These are phyloP conservation scores for Podospora tetraspora DNA, from an alignment of 495 filamentous ascomycete species.

Conservation along the genomic window DNA sequence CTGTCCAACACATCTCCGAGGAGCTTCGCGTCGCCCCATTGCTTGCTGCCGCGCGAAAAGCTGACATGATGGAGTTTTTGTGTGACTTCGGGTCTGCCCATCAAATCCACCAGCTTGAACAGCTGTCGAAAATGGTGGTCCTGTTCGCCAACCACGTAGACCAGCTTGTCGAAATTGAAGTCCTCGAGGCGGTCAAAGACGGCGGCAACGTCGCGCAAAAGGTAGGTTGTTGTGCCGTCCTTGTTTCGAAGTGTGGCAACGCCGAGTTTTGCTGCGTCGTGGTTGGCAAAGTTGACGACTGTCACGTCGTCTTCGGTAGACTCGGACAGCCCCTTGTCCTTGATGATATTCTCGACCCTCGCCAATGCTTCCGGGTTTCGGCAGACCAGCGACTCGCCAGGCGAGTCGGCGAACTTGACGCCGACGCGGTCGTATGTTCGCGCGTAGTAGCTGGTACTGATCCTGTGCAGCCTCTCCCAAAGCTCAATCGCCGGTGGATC, in stretches of 20 bases:
- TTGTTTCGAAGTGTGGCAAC: slow-evolving; percentile 63
- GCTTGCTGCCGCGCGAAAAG: not conserved
- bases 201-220: slow-evolving; percentile 68
- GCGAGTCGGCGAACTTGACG: slow-evolving; percentile 66
- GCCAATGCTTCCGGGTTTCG: slow-evolving; percentile 39
- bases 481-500: slow-evolving; percentile 55
- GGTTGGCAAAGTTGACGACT: slow-evolving; percentile 64
- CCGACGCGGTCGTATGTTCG: slow-evolving; percentile 61
- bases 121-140: slow-evolving; percentile 67
- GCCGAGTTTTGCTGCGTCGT: slow-evolving; percentile 59
- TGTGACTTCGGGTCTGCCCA: slow-evolving; percentile 25
- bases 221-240: slow-evolving; percentile 64
- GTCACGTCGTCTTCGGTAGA: slow-evolving; percentile 51
- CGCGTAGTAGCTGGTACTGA: slow-evolving; percentile 60
- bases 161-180: slow-evolving; percentile 69
- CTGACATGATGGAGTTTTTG: slow-evolving; percentile 1
- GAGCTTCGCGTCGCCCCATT: slow-evolving; percentile 4
- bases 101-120: slow-evolving; percentile 65
- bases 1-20: slow-evolving; percentile 7
- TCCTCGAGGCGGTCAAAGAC: slow-evolving; percentile 57
- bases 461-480: slow-evolving; percentile 61
- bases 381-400: slow-evolving; percentile 40
- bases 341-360: slow-evolving; percentile 48
- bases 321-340: slow-evolving; percentile 56
- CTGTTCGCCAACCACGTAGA: slow-evolving; percentile 70